These are phyloP conservation scores for Exophiala sp. DNA, from an alignment of 2,329 filamentous ascomycete species.

Conservation along the genomic window DNA sequence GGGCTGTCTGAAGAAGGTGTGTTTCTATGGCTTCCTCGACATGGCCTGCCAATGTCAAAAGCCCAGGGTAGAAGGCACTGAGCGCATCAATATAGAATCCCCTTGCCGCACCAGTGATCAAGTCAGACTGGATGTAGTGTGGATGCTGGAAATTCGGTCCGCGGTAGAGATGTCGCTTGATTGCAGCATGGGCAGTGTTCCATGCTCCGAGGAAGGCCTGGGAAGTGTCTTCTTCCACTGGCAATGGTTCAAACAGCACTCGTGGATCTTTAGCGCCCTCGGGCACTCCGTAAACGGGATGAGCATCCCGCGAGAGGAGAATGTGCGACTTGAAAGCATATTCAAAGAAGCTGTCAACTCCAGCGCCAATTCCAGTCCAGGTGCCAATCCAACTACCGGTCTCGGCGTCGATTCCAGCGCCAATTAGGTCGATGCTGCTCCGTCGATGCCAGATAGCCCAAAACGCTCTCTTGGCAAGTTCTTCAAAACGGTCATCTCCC, in stretches of 20 bases:
- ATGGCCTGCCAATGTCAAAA: slow-evolving; percentile 81
- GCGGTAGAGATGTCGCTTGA: slow-evolving; percentile 88
- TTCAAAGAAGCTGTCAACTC: slow-evolving; percentile 97
- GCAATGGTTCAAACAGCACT: slow-evolving; percentile 63
- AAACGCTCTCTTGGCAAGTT: slow-evolving; percentile 84
- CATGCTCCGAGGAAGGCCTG: slow-evolving; percentile 78
- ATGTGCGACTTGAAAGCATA: slow-evolving; percentile 95
- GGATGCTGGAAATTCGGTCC: slow-evolving; percentile 72
- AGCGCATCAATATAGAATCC: slow-evolving; percentile 96
- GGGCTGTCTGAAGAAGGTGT: slow-evolving; percentile 82
- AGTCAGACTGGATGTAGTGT: slow-evolving; percentile 87
- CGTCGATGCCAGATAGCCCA: slow-evolving; percentile 94
- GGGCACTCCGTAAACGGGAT: slow-evolving; percentile 34
- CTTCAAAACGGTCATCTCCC: slow-evolving; percentile 82
- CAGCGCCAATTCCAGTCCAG: slow-evolving; percentile 91
- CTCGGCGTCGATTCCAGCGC: slow-evolving; percentile 88
- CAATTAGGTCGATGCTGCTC: slow-evolving; percentile 81
- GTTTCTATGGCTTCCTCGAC: slow-evolving; percentile 87
- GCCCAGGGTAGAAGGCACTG: slow-evolving; percentile 89
- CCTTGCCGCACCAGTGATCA: slow-evolving; percentile 80
- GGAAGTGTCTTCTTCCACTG: slow-evolving; percentile 64
- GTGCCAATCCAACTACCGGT: slow-evolving; percentile 83
- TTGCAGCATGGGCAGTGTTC: slow-evolving; percentile 79
- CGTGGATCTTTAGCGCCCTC: slow-evolving; percentile 51
- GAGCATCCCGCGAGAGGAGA: slow-evolving; percentile 70